These are phyloP conservation scores for Nannochloropsis granulata DNA, from an alignment of 108 stramenopile genomes.

Conservation along the genomic window DNA sequence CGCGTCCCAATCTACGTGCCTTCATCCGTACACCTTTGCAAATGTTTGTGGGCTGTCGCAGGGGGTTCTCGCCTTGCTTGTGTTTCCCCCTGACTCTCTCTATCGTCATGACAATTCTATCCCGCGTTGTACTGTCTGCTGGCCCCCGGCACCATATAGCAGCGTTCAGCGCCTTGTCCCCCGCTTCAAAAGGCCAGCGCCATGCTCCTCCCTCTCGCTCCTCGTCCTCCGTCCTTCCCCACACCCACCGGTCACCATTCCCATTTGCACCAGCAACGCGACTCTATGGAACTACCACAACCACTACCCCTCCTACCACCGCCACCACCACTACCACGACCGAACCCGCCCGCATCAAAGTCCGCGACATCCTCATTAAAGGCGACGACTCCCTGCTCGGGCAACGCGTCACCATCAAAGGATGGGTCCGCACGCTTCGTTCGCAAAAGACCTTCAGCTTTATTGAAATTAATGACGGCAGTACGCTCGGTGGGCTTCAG, in stretches of 20 bases:
- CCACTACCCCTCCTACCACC: neutral
- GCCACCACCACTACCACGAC: neutral
- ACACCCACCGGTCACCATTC: too few relatives aligned
- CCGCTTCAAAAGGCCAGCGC: too few relatives aligned
- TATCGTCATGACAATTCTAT: neutral
- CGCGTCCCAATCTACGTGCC: too few relatives aligned
- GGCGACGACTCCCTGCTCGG: conserved; percentile 26
- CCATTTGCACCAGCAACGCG: too few relatives aligned
- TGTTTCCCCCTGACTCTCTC: neutral
- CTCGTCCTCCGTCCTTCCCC: too few relatives aligned
- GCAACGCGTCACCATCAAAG: conserved; percentile 54
- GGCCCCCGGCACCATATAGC: neutral
- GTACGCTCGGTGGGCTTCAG: conserved; percentile 73
- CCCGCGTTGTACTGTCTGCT: neutral
- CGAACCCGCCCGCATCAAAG: neutral
- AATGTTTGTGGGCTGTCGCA: neutral
- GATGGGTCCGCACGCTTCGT: conserved; percentile 91
- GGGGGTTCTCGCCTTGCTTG: neutral
- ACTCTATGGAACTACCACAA: neutral
- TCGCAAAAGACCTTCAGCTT: conserved; percentile 94
- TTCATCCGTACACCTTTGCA: neutral
- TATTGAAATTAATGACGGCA: conserved; percentile 94
- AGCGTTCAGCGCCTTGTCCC: too few relatives aligned
- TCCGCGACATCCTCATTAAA: neutral
- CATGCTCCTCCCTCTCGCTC: too few relatives aligned